Base-by-base conservation (phyloP, 371 early-diverging fungal genomes). In the Thermomucor indicae-seudaticae region DNA sequence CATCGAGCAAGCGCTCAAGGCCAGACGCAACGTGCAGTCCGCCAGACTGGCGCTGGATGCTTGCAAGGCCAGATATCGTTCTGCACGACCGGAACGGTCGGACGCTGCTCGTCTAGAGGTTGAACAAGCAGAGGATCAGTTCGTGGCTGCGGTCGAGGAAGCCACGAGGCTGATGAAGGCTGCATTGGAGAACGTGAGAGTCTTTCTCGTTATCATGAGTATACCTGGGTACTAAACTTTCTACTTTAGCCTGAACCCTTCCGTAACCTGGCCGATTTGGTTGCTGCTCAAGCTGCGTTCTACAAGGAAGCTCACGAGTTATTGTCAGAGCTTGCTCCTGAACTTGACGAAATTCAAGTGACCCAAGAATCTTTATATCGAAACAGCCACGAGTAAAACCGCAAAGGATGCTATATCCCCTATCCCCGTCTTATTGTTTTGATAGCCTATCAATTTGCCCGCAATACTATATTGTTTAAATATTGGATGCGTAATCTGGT, bases 61-160 rank as follows among this genome's bases (percentile, higher is more conserved):
- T 14, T 81, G 85, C 62, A 91, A 93, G 65, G 75, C 86, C 6
- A 68, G 78, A 30, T 80, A 92, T 54, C 85, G 86, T 71, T 60
- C 76, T 19, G 84, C 88, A 1, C 66, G 66, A 24, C 83, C 90
- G 3, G 85, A 83, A 34, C 67, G 71, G 35, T 79, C 78, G 12
- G 91, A 91, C 43, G 80, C 68, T 29, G 80, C 80, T 34, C 81
- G 90, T 22, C 62, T 78, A 11, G 91, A 95, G 54, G 88, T 94
- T 14, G 92, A 93, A 58, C 75, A 83, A 30, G 90, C 93, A 7
- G 95, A 96, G 66, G 96, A 95, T 68, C 82, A 88, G 50, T 93
- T 96, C 78, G 91, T 94, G 6, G 85, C 84, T 10, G 90, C 88
- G 1, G 88, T 96, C 8, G 95, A 94, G 55, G 91, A 95, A 58